Evolutionary conservation across 192 early-diverging fungal genomes (phyloP), one percentile per base, ranked within the genome.

Genomic region (Entrophospora sp.): DNA sequence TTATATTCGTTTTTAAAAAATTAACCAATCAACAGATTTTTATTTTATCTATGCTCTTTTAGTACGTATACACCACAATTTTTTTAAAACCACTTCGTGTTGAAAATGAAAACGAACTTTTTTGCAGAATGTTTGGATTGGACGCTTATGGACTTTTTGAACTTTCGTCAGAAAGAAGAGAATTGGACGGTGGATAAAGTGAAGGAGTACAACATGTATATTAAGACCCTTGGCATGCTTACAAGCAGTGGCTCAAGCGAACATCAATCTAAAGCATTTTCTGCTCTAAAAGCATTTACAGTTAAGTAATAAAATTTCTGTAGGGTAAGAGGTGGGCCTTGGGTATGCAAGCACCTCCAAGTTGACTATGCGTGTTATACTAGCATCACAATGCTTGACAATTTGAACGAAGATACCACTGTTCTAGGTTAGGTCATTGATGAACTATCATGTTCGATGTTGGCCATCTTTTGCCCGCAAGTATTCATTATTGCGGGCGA

Each of bases 281-380:
- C 30, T 16, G 31, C 27, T 45, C 43, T 53, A 34, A 53, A 32
- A 53, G 16, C 51, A 10, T 53, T 53, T 32, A 32, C 0, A 53
- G 51, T 53, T 53, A 53, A 53, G 51, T 34, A 53, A 32, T 53
- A 53, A 53, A 32, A 7, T 7, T 7, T 30, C 6, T 30, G 20
- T 30, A 52, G 51, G 51, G 14, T n/a, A 53, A 53, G 1, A 53
- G 51, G 51, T 53, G 51, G 51, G 51, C 30, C n/a, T 32, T 53
- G 51, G 51, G 12, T 5, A 3, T 45, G 43, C 43, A n/a, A 10
- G n/a, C 43, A 35, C 18, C 27, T 1, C 16, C 51, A 53, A 53
- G 51, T 53, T 53, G 30, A 53, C 51, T 34, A 53, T 53, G 18
- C 30, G 51, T 53, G 51, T 53, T 16, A 53, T 34, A 53, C 30